phyloP scores from a whole-genome alignment of 1,284 basidiomycete species.

The Trichosporon faecale region DNA sequence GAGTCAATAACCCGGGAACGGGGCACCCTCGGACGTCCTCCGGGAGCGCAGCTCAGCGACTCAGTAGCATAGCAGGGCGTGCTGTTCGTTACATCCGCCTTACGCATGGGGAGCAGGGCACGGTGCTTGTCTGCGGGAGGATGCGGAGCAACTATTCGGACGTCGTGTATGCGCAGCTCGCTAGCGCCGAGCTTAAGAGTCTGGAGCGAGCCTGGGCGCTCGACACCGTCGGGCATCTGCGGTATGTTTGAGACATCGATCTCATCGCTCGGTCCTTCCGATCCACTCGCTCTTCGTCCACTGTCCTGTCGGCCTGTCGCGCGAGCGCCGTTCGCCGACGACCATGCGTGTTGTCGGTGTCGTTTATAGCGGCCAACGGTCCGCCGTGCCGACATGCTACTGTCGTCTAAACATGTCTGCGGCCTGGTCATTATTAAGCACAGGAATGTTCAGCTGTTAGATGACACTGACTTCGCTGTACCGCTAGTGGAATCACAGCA shows the following conservation, averaged over 20 bases:
- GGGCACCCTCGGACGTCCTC: too few species aligned
- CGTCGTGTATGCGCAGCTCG: background rate
- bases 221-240: background rate
- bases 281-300: too few species aligned
- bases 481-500: background rate
- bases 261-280: background rate
- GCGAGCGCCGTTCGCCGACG: background rate
- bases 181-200: background rate
- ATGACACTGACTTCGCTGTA: background rate
- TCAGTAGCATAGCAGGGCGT: too few species aligned
- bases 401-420: background rate
- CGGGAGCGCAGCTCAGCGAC: too few species aligned
- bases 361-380: background rate
- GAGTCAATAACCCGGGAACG: background rate
- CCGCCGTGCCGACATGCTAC: background rate
- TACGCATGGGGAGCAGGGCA: background rate
- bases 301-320: background rate
- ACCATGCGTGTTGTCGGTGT: background rate
- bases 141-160: slow-evolving; percentile 1
- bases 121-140: background rate
- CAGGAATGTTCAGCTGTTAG: background rate
- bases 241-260: background rate
- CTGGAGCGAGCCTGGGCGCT: background rate
- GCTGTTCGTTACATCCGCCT: background rate
- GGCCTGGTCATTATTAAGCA: background rate